A percentile compares a stretch with the other conserved stretches of the same genome.
Conservation (phyloP, 73 alveolate genomes). For the Paramecium primaurelia region DNA sequence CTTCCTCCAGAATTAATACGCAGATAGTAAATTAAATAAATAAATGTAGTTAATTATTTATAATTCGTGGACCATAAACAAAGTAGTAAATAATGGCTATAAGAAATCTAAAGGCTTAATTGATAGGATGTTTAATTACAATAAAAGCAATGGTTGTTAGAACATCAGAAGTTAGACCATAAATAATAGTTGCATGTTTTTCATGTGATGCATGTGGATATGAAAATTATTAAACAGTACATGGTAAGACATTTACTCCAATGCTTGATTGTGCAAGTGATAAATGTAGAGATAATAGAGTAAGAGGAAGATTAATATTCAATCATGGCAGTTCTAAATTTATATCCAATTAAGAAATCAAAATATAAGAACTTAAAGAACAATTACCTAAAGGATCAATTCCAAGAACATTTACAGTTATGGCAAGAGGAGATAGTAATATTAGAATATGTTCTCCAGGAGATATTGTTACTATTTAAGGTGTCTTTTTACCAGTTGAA, state of each 20-base stretch:
- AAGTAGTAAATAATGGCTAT: slow-evolving; percentile 68
- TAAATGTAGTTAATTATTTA: slow-evolving; percentile 56
- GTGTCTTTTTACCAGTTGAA: slow-evolving; percentile 85
- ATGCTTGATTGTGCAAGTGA: slow-evolving; percentile 84
- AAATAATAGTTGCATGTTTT: slow-evolving; percentile 86
- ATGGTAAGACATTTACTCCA: slow-evolving; percentile 86
- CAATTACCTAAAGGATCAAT: slow-evolving; percentile 96
- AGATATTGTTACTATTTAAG: slow-evolving; percentile 84
- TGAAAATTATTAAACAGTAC: slow-evolving; percentile 83
- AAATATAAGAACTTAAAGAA: slow-evolving; percentile 87
- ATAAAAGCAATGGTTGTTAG: slow-evolving; percentile 94
- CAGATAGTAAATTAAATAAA: slow-evolving; percentile 72
- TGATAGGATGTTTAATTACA: slow-evolving; percentile 83
- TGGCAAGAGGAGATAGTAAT: slow-evolving; percentile 75
- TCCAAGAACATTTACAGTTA: slow-evolving; percentile 83
- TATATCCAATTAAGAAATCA: slow-evolving; percentile 84
- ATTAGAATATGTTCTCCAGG: slow-evolving; percentile 93
- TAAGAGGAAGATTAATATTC: slow-evolving; percentile 85
- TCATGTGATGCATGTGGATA: slow-evolving; percentile 96
- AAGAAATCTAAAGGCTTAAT: slow-evolving; percentile 79
- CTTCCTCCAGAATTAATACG: slow-evolving; percentile 81
- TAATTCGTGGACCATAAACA: slow-evolving; percentile 63
- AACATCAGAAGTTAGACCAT: slow-evolving; percentile 91
- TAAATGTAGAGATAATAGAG: slow-evolving; percentile 78
- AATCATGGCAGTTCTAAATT: slow-evolving; percentile 85